Evolutionary conservation across 208 protist species (phyloP), one percentile per base, ranked within the genome.

Genomic region (Strigomonas culicis): DNA sequence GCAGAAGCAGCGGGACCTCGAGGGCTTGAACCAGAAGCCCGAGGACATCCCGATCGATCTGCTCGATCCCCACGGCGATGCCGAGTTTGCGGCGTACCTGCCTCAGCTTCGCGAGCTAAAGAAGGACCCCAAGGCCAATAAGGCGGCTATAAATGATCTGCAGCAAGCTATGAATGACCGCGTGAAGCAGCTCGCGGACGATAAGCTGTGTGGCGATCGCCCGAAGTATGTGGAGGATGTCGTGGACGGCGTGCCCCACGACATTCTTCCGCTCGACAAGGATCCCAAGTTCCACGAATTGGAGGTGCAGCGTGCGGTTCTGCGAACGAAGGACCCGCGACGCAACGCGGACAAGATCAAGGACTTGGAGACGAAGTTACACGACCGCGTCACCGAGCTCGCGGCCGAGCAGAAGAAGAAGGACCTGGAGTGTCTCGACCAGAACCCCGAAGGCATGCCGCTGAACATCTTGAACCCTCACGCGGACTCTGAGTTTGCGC

Each of bases 121-220:
- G 77, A 72, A 71, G 31, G 70, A 84, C 44, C 76, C 79, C 8
- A 66, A 56, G 46, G 58, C 59, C 39, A 66, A 51, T 52, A 60
- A 62, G 59, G 59, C 70, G 30, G 69, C 74, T 36, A 49, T 88
- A 24, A 66, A 75, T 44, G 70, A 72, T 27, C 44, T 87, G 32
- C 52, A 78, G 46, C 74, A 71, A 19, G 68, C 67, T 31, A 86
- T 92, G 82, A 83, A 93, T 52, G 65, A 79, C 53, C 85, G 85
- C 51, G 74, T 64, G 43, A 70, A 85, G n/a, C n/a, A 65, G 51
- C 34, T 87, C 46, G 85, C 75, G 3, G 74, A 68, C 53, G 52
- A 75, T 8, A 58, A 65, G 47, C 67, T 85, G 30, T 66, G 60
- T 10, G 68, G 28, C 21, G 81, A 88, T 50, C 75, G 85, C n/a